These are phyloP conservation scores for Vitis hybrid DNA, from an alignment of 177 flowering plant genomes.

Conservation along the genomic window DNA sequence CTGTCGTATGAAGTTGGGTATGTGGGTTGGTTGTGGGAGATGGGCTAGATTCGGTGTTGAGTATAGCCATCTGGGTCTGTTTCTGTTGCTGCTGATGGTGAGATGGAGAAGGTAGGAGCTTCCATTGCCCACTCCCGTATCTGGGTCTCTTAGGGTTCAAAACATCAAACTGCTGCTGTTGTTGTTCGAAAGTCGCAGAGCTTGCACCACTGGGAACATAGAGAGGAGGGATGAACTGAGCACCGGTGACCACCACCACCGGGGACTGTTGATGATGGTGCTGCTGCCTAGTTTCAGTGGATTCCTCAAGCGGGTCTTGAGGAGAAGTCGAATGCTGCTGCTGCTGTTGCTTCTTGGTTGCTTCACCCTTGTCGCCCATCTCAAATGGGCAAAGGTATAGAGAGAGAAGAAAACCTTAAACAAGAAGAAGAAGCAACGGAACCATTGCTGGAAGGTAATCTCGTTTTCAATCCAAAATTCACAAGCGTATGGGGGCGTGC, in stretches of 20 bases:
- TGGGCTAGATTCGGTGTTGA: constrained; percentile 31
- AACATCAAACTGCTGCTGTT: constrained; percentile 19
- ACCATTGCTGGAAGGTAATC: background rate
- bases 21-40: constrained; percentile 29
- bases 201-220: constrained; percentile 20
- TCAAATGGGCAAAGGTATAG: constrained; percentile 10
- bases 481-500: background rate
- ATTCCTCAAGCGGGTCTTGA: constrained; percentile 22
- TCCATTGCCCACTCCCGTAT: constrained; percentile 47
- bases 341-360: constrained; percentile 26
- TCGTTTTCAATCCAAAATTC: no score
- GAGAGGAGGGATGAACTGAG: constrained; percentile 31
- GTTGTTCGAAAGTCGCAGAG: constrained; percentile 24
- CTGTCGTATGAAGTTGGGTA: constrained; percentile 13
- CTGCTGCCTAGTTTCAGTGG: constrained; percentile 22
- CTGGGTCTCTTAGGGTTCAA: constrained; percentile 50
- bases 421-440: constrained; percentile 2
- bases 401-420: constrained; percentile 1
- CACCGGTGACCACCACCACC: constrained; percentile 10
- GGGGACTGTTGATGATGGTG: constrained; percentile 18
- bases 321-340: constrained; percentile 24
- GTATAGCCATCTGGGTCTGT: constrained; percentile 15
- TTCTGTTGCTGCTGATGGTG: constrained; percentile 3
- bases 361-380: constrained; percentile 50
- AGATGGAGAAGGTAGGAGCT: constrained; percentile 43